Base-by-base conservation (phyloP, 306 rosid species). In the Carpinus fangiana region DNA sequence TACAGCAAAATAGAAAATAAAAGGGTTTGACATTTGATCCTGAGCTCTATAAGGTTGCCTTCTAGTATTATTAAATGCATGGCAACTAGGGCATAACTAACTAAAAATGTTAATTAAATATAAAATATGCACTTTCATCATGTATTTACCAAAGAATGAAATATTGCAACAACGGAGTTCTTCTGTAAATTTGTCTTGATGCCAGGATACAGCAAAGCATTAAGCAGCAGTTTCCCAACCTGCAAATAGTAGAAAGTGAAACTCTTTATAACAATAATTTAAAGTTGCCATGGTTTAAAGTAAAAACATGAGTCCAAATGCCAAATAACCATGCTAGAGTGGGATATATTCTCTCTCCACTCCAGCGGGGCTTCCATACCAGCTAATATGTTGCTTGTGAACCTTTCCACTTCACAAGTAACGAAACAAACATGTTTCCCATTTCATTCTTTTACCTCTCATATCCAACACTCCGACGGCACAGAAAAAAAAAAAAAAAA, bases 161-260 rank as follows among this genome's bases (percentile, higher is more conserved):
- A 93, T 87, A 96, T 96, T 28, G 99, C 93, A 74, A 93, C 97
- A 59, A 96, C 54, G 74, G 99, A 87, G 84, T 96, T 96, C 96
- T 96, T 96, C 80, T 93, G 98, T 23, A 73, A 67, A 83, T 78
- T 91, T 70, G 98, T 96, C 89, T 96, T 96, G 86, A 96, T 93
- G 79, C 99, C 98, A 38, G 94, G 93, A 85, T 96, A 96, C 65
- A 96, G 60, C 82, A 89, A 86, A 48, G 99, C 97, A 84, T 96
- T 96, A 54, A 96, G 98, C 84, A 90, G 93, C 81, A 96, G 72
- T 82, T 81, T 96, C 80, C 99, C 99, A 16, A 88, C 98, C 99
- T 96, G 92, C 81, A 80, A 84, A 76, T 23, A 73, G 73, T 46
- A 81, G 47, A 77, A 80, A 76, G 70, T 62, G 76, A 89, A 70